A percentile compares a stretch with the other conserved stretches of the same genome.
Evolutionary conservation across 1,284 basidiomycete genomes (phyloP).

Genomic region (Paramarasmius palmivorus): DNA sequence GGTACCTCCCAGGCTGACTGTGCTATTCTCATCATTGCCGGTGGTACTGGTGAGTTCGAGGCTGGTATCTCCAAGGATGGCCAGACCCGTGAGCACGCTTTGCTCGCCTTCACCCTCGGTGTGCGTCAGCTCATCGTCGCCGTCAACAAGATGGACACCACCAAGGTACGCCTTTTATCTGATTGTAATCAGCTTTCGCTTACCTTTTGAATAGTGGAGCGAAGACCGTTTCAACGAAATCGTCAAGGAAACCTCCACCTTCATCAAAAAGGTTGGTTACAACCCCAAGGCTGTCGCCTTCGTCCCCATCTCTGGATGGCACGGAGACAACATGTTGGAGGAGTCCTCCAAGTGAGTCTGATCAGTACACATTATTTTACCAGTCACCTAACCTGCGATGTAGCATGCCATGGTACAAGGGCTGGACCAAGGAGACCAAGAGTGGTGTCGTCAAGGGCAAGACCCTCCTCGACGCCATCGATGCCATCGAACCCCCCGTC

Average conservation of each 20-base stretch:
- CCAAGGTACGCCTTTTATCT: slow-evolving; percentile 59
- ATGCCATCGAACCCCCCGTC: slow-evolving; percentile 96
- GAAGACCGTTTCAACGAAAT: slow-evolving; percentile 99
- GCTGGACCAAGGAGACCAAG: slow-evolving; percentile 97
- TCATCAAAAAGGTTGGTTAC: slow-evolving; percentile 99
- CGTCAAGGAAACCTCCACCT: slow-evolving; percentile 97
- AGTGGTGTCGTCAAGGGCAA: slow-evolving; percentile 92
- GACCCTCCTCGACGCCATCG: slow-evolving; percentile 99
- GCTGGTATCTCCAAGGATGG: slow-evolving; percentile 99
- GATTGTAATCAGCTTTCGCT: slow-evolving; percentile 8
- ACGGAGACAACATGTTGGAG: slow-evolving; percentile 99
- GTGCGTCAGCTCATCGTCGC: slow-evolving; percentile 99
- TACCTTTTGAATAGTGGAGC: slow-evolving; percentile 70
- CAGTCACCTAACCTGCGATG: slow-evolving; percentile 8
- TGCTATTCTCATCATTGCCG: slow-evolving; percentile 99
- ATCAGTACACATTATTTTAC: neutral
- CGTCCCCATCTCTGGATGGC: slow-evolving; percentile 99
- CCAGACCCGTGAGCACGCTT: slow-evolving; percentile 99
- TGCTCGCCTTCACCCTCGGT: slow-evolving; percentile 99
- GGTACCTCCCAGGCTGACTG: slow-evolving; percentile 99
- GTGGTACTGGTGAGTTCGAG: slow-evolving; percentile 99
- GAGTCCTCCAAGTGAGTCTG: slow-evolving; percentile 82
- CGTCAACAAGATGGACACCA: slow-evolving; percentile 99
- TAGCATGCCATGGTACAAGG: slow-evolving; percentile 99
- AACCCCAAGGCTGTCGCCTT: slow-evolving; percentile 99